Percentiles rank a stretch among this genome's conserved stretches.
These are phyloP conservation scores for Vickermania ingenoplastis DNA, from an alignment of 208 protist genomes.

Conservation along the genomic window DNA sequence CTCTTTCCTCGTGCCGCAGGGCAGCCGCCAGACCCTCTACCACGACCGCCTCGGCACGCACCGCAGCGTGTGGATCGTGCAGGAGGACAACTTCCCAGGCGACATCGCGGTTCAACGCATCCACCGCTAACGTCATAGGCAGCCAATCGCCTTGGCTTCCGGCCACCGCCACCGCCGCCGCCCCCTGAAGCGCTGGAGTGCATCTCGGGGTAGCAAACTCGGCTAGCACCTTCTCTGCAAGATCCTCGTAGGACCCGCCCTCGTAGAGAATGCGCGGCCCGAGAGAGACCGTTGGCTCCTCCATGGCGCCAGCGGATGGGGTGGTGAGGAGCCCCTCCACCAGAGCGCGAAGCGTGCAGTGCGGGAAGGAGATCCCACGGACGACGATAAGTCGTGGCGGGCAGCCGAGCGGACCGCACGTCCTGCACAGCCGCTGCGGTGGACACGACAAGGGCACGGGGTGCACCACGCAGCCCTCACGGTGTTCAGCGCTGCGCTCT, in stretches of 20 bases:
- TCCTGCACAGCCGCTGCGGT: not conserved
- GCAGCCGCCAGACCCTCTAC: slow-evolving; percentile 15
- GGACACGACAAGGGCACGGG: not conserved
- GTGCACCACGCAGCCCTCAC: not conserved
- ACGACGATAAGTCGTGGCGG: not conserved
- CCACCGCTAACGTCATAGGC: slow-evolving; percentile 34
- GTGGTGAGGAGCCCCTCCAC: slow-evolving; percentile 23
- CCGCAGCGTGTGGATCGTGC: slow-evolving; percentile 6
- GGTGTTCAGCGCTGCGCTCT: not conserved
- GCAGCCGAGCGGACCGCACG: not conserved
- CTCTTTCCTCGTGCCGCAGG: slow-evolving; percentile 4
- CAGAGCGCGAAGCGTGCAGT: slow-evolving; percentile 34
- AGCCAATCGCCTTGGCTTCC: no score
- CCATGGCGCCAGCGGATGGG: slow-evolving; percentile 13
- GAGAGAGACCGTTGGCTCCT: slow-evolving; percentile 31
- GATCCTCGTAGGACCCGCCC: slow-evolving; percentile 57
- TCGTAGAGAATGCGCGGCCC: slow-evolving; percentile 59
- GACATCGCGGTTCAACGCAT: slow-evolving; percentile 49
- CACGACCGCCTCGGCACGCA: not conserved
- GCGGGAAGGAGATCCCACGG: slow-evolving; percentile 9
- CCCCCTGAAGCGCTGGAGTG: not conserved
- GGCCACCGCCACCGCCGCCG: not conserved
- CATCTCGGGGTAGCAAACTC: slow-evolving; percentile 2
- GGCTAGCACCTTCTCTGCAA: slow-evolving; percentile 20
- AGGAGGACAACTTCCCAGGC: slow-evolving; percentile 49